These are phyloP conservation scores for Straminergon stramineum DNA, from an alignment of 225 moss, liverwort and hornwort species.

Conservation along the genomic window DNA sequence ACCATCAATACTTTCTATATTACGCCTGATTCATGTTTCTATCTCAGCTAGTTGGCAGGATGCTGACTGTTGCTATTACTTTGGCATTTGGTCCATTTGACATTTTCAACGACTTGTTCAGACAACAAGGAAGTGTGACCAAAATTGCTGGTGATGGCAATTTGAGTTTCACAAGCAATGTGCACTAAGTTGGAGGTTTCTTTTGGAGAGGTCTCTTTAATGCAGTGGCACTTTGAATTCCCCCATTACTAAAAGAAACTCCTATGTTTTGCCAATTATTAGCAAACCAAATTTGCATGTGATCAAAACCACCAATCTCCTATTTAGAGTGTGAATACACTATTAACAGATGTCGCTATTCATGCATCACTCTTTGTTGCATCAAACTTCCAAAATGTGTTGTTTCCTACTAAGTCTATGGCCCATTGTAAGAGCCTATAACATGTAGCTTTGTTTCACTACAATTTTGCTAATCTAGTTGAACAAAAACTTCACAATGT, in stretches of 20 bases:
- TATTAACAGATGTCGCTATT: fast-evolving
- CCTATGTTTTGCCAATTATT: neutral
- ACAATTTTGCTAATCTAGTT: neutral
- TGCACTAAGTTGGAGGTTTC: neutral
- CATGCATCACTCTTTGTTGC: neutral
- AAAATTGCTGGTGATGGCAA: neutral
- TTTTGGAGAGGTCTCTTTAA: too few species aligned
- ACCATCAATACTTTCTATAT: neutral
- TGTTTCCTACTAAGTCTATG: neutral
- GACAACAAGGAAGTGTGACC: neutral
- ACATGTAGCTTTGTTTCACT: neutral
- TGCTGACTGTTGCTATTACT: neutral
- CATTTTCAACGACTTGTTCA: neutral
- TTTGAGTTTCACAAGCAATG: neutral
- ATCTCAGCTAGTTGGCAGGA: neutral
- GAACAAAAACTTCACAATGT: neutral
- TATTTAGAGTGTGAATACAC: neutral
- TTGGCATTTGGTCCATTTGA: neutral
- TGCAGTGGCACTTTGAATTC: neutral
- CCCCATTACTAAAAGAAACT: too few species aligned
- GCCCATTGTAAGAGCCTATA: neutral
- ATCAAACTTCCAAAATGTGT: neutral
- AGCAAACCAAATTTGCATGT: neutral
- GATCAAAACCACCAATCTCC: neutral
- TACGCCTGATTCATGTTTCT: neutral